These are phyloP conservation scores for Nitzschia sp. DNA, from an alignment of 108 stramenopile genomes.

Conservation along the genomic window DNA sequence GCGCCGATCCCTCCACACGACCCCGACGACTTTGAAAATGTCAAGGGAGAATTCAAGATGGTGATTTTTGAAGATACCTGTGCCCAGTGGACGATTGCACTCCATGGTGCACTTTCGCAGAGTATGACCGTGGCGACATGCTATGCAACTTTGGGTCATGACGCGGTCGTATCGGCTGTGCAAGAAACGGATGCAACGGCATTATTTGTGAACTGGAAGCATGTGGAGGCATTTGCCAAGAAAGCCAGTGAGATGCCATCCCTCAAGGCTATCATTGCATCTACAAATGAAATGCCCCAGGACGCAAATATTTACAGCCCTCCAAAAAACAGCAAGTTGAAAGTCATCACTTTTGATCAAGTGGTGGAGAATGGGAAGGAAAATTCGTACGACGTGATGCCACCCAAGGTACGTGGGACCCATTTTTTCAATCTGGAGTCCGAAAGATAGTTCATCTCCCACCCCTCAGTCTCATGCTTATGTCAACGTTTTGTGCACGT, in stretches of 20 bases:
- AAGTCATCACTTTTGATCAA: conserved; percentile 5
- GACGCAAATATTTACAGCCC: conserved; percentile 7
- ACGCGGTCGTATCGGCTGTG: conserved; percentile 23
- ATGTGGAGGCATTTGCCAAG: conserved; percentile 19
- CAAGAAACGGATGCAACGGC: conserved; percentile 16
- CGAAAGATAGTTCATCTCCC: too few species aligned
- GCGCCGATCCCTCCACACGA: conserved; percentile 13
- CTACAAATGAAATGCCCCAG: conserved; percentile 21
- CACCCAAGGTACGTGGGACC: conserved; percentile 11
- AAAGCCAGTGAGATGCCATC: conserved; percentile 22
- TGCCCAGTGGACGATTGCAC: conserved; percentile 22
- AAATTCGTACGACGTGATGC: not conserved
- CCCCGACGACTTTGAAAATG: conserved; percentile 18
- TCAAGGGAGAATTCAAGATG: conserved; percentile 12
- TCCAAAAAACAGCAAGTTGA: not conserved
- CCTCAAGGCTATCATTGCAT: conserved; percentile 24
- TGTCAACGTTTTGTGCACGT: not conserved
- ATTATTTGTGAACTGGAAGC: conserved; percentile 18
- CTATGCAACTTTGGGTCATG: conserved; percentile 34
- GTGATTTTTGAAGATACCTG: conserved; percentile 36
- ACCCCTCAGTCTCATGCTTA: too few species aligned
- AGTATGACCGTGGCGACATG: conserved; percentile 26
- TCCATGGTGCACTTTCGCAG: conserved; percentile 27
- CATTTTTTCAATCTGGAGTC: too few species aligned
- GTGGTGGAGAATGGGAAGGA: not conserved